Percentiles rank a stretch among this genome's conserved stretches.
phyloP scores from a whole-genome alignment of 768 basidiomycete species.

The button mushroom (Agaricus bisporus) region DNA sequence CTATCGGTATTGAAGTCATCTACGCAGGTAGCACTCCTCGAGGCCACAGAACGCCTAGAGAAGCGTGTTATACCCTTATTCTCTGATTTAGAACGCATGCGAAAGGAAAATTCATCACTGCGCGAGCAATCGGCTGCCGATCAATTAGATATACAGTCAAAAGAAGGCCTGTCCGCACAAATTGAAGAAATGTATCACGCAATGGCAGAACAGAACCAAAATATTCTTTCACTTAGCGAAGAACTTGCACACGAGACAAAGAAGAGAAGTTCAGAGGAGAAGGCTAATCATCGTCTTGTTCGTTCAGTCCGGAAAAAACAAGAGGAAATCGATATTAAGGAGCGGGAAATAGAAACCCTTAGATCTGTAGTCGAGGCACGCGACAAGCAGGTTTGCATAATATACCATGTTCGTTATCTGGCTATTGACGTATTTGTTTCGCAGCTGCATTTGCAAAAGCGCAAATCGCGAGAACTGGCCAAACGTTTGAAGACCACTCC shows the following conservation, averaged over 20 bases:
- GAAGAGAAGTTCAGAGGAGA: conserved; percentile 1
- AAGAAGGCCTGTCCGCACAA: not conserved
- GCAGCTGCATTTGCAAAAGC: conserved; percentile 1
- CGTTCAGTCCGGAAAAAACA: conserved; percentile 9
- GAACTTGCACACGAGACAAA: conserved; percentile 4
- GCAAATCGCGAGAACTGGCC: conserved; percentile 3
- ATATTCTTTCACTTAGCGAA: not conserved
- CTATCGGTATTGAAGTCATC: not conserved
- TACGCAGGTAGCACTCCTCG: not conserved
- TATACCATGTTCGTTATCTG: not conserved
- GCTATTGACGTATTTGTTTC: not conserved
- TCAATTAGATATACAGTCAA: conserved; percentile 2
- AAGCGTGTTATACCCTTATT: conserved; percentile 5
- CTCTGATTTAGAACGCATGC: not conserved
- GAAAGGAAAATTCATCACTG: conserved; percentile 1
- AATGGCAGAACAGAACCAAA: not conserved
- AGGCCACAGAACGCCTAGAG: conserved; percentile 4
- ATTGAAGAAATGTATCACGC: not conserved
- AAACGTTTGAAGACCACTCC: not conserved
- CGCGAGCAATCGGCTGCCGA: not conserved
- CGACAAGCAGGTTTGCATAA: conserved; percentile 5
- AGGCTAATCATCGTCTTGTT: conserved; percentile 8
- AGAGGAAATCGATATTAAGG: not conserved
- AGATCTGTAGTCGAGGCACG: conserved; percentile 1
- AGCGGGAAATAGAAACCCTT: conserved; percentile 1